Evolutionary conservation across 345 rosid species (phyloP), one percentile per base, ranked within the genome.

Genomic region (Camelina hispida): DNA sequence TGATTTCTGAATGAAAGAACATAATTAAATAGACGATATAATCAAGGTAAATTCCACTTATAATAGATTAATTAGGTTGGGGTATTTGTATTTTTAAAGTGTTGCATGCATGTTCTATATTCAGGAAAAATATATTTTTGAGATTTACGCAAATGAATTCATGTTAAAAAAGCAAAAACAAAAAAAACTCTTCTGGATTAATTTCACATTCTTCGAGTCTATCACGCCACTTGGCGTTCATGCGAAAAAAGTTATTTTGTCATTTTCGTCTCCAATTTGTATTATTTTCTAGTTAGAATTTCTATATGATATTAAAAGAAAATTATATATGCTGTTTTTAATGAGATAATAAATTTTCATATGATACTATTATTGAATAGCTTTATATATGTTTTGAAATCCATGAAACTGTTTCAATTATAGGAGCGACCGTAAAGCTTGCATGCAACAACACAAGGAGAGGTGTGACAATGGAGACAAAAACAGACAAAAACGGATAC

Each of bases 401-500:
- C 28, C 34, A 11, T 55, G 15, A 12, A 58, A 58, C 46, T 56
- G 42, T 46, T 50, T 25, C 5, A 9, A 35, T 13, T 30, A 18
- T 83, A 91, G 98, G 89, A 5, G 92, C 92, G 4, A 81, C 77
- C 5, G 96, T 94, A 13, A 86, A 82, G 69, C 79, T 94, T 15
- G 78, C 78, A 75, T 94, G 98, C 96, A 90, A 84, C 70, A 91
- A 85, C 81, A 85, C 89, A 35, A 81, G 55, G 64, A 73, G 76
- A 60, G 81, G 82, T 9, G 43, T 69, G 17, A 80, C 38, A 20
- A 67, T 74, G 47, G 66, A 78, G 18, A 71, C 84, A 12, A 79
- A 50, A 32, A 86, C 95, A 11, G 95, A 94, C 91, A 85, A 85
- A 83, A 86, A 91, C 57, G 97, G 98, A 46, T 94, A 90, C 84